Evolutionary conservation across 2,329 filamentous ascomycete genomes (phyloP), one percentile per base, ranked within the genome.

Genomic region (Metarhizium rileyi): DNA sequence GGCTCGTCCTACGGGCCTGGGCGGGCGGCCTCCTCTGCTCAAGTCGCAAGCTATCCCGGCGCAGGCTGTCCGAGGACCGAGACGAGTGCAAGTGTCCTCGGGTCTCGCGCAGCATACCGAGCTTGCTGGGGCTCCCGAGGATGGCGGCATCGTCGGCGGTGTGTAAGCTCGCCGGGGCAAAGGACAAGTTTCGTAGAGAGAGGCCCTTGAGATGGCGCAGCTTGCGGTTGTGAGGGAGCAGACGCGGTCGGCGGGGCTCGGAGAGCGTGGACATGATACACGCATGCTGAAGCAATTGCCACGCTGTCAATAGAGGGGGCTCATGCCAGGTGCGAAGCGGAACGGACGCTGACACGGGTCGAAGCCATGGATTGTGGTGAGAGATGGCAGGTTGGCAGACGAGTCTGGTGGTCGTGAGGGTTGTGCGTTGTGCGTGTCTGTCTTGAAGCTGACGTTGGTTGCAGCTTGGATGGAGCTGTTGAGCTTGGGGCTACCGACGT

Each of bases 131-230:
- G 12, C 81, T 83, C 57, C 81, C 81, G 55, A 83, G 83, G 28
- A 88, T 80, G 30, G 85, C 77, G 28, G 82, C 84, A 58, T 90
- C 87, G 66, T 95, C 90, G 68, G 91, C 87, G 60, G 86, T 84
- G 36, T 87, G 66, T 76, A 70, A 60, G 70, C 70, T 55, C 72
- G 70, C 51, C 73, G 70, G 54, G 72, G 73, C 73, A 56, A 95
- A 83, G 53, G 81, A 83, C 41, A 96, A 74, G 66, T 96, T 96
- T 51, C 91, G 87, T 47, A 96, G 71, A 50, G 87, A 91, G 58
- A 97, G 81, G 57, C 88, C 89, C 59, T 87, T 84, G 4, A 96
- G 77, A 71, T 96, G 90, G 49, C 91, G 83, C 48, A 97, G 75
- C 65, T 86, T 90, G 64, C 90, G 87, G 66, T 95, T 96, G 76